Conservation (phyloP, 148 eudicot species). For the Spergularia marina region DNA sequence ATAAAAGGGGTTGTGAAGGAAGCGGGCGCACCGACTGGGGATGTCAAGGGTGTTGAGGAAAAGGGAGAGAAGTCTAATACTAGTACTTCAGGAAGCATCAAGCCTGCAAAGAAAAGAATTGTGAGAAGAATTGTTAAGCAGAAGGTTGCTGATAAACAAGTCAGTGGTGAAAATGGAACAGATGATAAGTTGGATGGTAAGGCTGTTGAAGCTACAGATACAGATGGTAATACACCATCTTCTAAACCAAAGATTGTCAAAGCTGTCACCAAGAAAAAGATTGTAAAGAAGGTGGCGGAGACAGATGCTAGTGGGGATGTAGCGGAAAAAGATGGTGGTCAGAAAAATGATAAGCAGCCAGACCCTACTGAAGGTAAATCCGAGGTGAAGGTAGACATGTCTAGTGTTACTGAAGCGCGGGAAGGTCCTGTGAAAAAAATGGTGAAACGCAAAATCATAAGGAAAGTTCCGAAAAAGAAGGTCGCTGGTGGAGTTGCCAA, state of each 20-base stretch:
- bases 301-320: slow-evolving; percentile 34
- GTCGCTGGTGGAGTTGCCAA: slow-evolving; percentile 34
- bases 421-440: slow-evolving; percentile 46
- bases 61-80: slow-evolving; percentile 30
- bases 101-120: slow-evolving; percentile 68
- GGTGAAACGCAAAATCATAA: slow-evolving; percentile 71
- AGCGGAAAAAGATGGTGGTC: slow-evolving; percentile 32
- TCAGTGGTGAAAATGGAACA: slow-evolving; percentile 31
- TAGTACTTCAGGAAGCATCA: slow-evolving; percentile 27
- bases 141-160: slow-evolving; percentile 52
- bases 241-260: slow-evolving; percentile 43
- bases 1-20: slow-evolving; percentile 35
- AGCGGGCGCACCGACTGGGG: slow-evolving; percentile 29
- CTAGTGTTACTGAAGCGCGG: slow-evolving; percentile 33
- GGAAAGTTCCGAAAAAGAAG: slow-evolving; percentile 67
- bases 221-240: slow-evolving; percentile 38
- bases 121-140: slow-evolving; percentile 68
- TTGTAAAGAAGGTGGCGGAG: slow-evolving; percentile 46
- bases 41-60: slow-evolving; percentile 35
- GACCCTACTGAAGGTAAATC: slow-evolving; percentile 39
- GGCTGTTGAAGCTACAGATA: slow-evolving; percentile 36
- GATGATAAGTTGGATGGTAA: slow-evolving; percentile 39
- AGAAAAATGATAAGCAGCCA: slow-evolving; percentile 28
- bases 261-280: slow-evolving; percentile 52
- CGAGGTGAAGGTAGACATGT: slow-evolving; percentile 34